Evolutionary conservation across 176 grass and related monocot genomes (phyloP).

Genomic region (Calamus simplicifolius): DNA sequence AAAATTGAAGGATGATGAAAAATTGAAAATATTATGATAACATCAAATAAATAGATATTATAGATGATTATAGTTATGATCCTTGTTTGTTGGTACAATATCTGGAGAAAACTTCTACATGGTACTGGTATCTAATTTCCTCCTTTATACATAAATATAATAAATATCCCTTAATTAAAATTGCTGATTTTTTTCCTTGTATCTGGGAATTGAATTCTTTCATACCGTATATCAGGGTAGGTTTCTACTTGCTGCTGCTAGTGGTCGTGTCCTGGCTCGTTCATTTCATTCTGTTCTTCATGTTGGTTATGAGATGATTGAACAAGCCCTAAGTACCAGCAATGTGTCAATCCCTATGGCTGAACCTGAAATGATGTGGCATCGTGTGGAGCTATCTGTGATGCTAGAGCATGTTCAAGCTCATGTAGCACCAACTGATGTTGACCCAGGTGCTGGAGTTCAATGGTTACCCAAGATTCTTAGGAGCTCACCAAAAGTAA

Average conservation of each 20-base stretch:
- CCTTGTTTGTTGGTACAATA: too few species aligned
- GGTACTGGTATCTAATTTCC: too few species aligned
- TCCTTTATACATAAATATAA: too few species aligned
- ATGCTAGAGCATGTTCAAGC: conserved; percentile 98
- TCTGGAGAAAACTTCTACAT: too few species aligned
- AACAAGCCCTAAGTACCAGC: conserved; percentile 47
- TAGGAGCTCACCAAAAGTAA: conserved; percentile 67
- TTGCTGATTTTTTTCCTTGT: too few species aligned
- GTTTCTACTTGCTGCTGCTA: conserved; percentile 95
- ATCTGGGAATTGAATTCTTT: too few species aligned
- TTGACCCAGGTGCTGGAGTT: conserved; percentile 97
- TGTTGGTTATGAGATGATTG: conserved; percentile 77
- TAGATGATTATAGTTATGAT: too few species aligned
- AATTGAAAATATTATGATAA: too few species aligned
- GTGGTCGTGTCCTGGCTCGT: conserved; percentile 76
- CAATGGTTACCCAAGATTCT: conserved; percentile 96
- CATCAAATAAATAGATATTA: too few species aligned
- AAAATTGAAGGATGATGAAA: too few species aligned
- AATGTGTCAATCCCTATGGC: conserved; percentile 26
- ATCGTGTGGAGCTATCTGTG: conserved; percentile 70
- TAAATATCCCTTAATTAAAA: too few species aligned
- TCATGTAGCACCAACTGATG: conserved; percentile 91
- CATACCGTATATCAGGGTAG: conserved; percentile 52
- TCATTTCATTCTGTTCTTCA: conserved; percentile 89
- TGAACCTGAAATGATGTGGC: conserved; percentile 78